These are phyloP conservation scores for Rhodotorula sp. DNA, from an alignment of 1,284 basidiomycete genomes.

Conservation along the genomic window DNA sequence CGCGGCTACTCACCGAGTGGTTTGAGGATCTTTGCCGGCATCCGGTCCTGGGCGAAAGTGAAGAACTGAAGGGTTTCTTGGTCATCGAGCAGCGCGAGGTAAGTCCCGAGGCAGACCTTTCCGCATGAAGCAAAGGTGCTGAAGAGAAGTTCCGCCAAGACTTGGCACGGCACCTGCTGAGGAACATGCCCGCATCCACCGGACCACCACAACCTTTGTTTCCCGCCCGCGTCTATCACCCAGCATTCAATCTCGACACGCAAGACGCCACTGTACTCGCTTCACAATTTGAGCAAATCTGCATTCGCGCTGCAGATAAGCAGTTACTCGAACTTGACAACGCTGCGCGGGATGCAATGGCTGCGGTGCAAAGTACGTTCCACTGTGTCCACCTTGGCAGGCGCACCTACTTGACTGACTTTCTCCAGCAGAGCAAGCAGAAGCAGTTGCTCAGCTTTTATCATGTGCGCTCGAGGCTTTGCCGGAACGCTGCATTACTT, in stretches of 20 bases:
- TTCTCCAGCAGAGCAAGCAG: no score
- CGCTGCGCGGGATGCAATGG: no score
- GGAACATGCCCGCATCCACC: neutral
- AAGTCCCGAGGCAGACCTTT: neutral
- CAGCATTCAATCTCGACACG: constrained; percentile 74
- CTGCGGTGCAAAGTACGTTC: no score
- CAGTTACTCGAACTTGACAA: no score
- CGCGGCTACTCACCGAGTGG: constrained; percentile 76
- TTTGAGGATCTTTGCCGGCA: constrained; percentile 69
- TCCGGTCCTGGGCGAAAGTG: constrained; percentile 71
- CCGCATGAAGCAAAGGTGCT: no score
- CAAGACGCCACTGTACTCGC: constrained; percentile 49
- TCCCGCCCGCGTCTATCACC: constrained; percentile 76
- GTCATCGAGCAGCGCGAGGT: constrained; percentile 59
- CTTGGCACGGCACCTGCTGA: neutral
- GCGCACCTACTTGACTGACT: no score
- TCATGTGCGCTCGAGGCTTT: no score
- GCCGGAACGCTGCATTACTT: no score
- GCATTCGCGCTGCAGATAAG: no score
- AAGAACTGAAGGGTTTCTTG: constrained; percentile 77
- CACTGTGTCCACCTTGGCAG: no score
- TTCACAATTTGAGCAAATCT: no score
- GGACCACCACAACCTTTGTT: constrained; percentile 53
- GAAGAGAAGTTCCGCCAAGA: constrained; percentile 1
- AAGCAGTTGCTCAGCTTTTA: no score